A percentile compares a stretch with the other conserved stretches of the same genome.
phyloP scores from a whole-genome alignment of 805 yeast species.

The Torulaspora delbrueckii region DNA sequence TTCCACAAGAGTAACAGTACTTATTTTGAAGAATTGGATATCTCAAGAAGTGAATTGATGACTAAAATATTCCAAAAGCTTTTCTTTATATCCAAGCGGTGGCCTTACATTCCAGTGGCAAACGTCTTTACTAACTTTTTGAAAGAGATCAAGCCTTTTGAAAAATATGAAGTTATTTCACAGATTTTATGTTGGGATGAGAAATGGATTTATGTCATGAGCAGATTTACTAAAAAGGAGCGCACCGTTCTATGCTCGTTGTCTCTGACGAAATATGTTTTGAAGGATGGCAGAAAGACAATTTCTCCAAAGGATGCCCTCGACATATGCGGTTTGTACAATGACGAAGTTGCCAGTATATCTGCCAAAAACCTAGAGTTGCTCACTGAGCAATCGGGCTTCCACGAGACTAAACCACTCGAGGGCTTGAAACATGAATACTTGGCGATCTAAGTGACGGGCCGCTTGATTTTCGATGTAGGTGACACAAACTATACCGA shows the following conservation, averaged over 20 bases:
- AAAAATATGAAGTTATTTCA: slow-evolving; percentile 49
- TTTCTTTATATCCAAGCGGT: slow-evolving; percentile 41
- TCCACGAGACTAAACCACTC: slow-evolving; percentile 28
- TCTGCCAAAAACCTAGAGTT: slow-evolving; percentile 38
- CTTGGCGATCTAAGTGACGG: slow-evolving; percentile 2
- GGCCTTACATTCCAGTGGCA: slow-evolving; percentile 74
- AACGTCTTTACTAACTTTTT: slow-evolving; percentile 62
- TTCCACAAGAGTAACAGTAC: slow-evolving; percentile 85
- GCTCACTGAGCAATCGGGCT: slow-evolving; percentile 26
- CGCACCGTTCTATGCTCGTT: slow-evolving; percentile 47
- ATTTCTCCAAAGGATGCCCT: slow-evolving; percentile 60
- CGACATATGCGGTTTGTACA: slow-evolving; percentile 50
- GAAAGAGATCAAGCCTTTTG: slow-evolving; percentile 68
- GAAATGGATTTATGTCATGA: slow-evolving; percentile 75
- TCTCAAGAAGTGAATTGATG: slow-evolving; percentile 65
- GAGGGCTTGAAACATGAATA: slow-evolving; percentile 21
- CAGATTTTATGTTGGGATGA: slow-evolving; percentile 76
- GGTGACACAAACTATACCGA: slow-evolving; percentile 11
- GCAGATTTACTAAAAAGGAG: slow-evolving; percentile 48
- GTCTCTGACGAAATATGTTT: slow-evolving; percentile 72
- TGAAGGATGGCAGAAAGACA: slow-evolving; percentile 74
- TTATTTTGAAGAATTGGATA: slow-evolving; percentile 75
- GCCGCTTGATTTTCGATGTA: not conserved
- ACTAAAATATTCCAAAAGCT: slow-evolving; percentile 52
- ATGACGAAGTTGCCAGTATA: slow-evolving; percentile 44